These are phyloP conservation scores for Salvia sclarea DNA, from an alignment of 305 asterid genomes.

Conservation along the genomic window DNA sequence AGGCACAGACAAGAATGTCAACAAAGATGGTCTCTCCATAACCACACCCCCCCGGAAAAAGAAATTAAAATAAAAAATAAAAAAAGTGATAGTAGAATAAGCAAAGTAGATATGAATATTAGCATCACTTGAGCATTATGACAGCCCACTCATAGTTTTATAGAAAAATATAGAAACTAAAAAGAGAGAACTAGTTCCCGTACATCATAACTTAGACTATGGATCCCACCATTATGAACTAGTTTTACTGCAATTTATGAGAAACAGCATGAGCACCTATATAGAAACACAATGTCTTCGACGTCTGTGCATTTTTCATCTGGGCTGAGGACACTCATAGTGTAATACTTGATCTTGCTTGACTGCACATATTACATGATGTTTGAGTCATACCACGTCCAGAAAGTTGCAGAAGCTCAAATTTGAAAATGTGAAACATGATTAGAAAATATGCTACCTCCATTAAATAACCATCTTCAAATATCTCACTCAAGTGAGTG, in stretches of 20 bases:
- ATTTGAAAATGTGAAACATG: constrained; percentile 27
- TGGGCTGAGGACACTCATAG: constrained; percentile 96
- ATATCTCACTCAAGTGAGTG: constrained; percentile 92
- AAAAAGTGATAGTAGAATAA: neutral
- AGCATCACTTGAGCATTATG: neutral
- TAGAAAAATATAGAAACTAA: constrained; percentile 1
- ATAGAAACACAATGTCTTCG: constrained; percentile 82
- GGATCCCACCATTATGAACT: neutral
- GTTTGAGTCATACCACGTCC: constrained; percentile 23
- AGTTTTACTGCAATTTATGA: neutral
- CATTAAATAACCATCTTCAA: constrained; percentile 64
- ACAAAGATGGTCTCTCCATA: constrained; percentile 16
- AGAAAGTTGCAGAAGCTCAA: constrained; percentile 29
- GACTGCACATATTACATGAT: constrained; percentile 54
- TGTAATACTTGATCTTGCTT: constrained; percentile 70
- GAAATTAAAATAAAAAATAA: neutral
- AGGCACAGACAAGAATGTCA: constrained; percentile 31
- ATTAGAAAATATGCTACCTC: constrained; percentile 54
- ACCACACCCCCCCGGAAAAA: too few species aligned
- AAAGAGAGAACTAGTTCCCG: neutral
- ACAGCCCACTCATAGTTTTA: constrained; percentile 3
- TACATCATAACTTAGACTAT: constrained; percentile 12
- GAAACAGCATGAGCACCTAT: constrained; percentile 56
- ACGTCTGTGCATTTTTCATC: constrained; percentile 53
- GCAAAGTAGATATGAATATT: neutral